phyloP scores from a whole-genome alignment of 2,329 filamentous ascomycete species.

The Neofusicoccum parvum region DNA sequence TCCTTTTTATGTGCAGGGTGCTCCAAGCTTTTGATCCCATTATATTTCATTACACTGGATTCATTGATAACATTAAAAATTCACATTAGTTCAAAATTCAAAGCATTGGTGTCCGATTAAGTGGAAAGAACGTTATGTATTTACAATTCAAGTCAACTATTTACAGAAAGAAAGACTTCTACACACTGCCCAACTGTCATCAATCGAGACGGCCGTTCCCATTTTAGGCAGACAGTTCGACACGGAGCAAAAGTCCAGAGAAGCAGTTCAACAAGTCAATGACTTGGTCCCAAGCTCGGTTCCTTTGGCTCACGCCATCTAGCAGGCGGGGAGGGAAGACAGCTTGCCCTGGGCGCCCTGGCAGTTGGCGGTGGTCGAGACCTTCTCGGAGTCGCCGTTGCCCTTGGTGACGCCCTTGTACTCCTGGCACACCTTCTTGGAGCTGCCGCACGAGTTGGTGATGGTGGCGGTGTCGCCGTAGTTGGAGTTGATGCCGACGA shows the following conservation, averaged over 20 bases:
- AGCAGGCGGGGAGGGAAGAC: constrained; percentile 26
- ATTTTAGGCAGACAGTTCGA: background rate
- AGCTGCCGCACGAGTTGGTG: constrained; percentile 39
- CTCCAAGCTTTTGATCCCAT: too few species aligned
- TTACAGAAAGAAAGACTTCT: background rate
- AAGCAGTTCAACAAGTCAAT: background rate
- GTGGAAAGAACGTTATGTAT: background rate
- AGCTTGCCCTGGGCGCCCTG: constrained; percentile 25
- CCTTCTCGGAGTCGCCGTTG: constrained; percentile 1
- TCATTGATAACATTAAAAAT: too few species aligned
- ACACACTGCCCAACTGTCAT: too few species aligned
- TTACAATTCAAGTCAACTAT: background rate
- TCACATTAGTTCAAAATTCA: too few species aligned
- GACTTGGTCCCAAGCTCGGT: too few species aligned
- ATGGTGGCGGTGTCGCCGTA: constrained; percentile 50
- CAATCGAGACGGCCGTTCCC: constrained; percentile 1
- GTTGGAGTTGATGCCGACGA: constrained; percentile 49
- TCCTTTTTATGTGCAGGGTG: too few species aligned
- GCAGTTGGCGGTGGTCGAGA: constrained; percentile 11
- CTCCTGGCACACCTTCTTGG: constrained; percentile 28
- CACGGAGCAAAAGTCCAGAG: background rate
- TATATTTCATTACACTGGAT: too few species aligned
- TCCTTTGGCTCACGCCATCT: background rate
- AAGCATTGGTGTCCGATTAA: too few species aligned
- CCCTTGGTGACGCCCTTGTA: constrained; percentile 26